Conservation (phyloP, 441 rosid genomes). For the Syzygium malaccense region DNA sequence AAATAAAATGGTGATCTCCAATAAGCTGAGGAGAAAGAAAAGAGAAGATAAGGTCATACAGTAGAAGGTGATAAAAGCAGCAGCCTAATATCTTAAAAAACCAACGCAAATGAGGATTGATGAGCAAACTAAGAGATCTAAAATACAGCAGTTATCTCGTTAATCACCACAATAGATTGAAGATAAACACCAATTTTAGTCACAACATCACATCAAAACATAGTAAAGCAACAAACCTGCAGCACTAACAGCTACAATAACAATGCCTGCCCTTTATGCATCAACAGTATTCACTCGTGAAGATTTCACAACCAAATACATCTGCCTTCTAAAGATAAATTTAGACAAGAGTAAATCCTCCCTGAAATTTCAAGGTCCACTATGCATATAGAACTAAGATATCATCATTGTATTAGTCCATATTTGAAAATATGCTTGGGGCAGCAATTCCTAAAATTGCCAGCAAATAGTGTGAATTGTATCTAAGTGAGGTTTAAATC, state of each 20-base stretch:
- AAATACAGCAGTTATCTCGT: background rate
- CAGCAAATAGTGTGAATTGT: background rate
- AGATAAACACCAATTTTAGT: background rate
- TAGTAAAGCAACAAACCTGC: background rate
- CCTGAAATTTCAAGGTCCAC: background rate
- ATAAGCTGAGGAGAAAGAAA: background rate
- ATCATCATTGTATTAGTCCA: background rate
- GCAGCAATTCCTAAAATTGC: background rate
- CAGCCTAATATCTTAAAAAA: background rate
- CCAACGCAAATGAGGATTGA: background rate
- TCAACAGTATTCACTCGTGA: background rate
- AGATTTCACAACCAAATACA: background rate
- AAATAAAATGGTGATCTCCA: slow-evolving; percentile 5
- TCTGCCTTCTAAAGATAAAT: background rate
- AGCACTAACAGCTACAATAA: background rate
- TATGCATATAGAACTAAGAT: background rate
- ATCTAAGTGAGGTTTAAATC: background rate
- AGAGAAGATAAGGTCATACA: background rate
- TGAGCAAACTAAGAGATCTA: background rate
- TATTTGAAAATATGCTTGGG: background rate
- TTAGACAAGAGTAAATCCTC: background rate
- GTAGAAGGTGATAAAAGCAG: background rate
- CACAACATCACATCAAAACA: background rate
- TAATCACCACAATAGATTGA: background rate
- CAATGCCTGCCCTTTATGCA: background rate